A percentile compares a stretch with the other conserved stretches of the same genome.
These are phyloP conservation scores for Coemansia sp. DNA, from an alignment of 192 early-diverging fungal species.

Conservation along the genomic window DNA sequence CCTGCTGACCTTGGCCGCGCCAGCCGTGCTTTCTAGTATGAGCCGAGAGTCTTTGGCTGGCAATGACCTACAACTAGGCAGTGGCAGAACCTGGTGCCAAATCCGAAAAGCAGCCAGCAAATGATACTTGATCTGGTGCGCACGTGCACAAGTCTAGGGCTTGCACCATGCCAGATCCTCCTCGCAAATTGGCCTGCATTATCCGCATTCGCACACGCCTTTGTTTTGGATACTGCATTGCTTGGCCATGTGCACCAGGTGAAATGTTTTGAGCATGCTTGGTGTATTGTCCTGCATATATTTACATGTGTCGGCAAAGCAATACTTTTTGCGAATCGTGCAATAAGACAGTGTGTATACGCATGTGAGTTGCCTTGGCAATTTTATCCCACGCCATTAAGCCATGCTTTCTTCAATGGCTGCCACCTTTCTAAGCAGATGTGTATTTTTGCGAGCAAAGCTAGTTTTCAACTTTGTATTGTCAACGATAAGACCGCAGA, in stretches of 20 bases:
- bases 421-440: too few species aligned
- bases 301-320: not conserved
- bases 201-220: not conserved
- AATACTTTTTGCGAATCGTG: too few species aligned
- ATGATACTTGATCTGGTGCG: not conserved
- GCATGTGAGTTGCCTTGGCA: not conserved
- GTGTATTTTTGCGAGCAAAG: too few species aligned
- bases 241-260: not conserved
- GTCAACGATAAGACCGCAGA: too few species aligned
- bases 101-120: not conserved
- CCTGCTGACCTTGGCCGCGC: not conserved
- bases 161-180: not conserved
- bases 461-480: too few species aligned
- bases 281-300: too few species aligned
- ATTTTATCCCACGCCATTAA: not conserved
- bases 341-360: not conserved
- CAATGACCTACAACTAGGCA: not conserved
- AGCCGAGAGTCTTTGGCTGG: not conserved
- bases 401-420: not conserved
- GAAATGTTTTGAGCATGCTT: too few species aligned
- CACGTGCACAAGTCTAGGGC: constrained; percentile 12
- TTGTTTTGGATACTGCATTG: not conserved
- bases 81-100: not conserved
- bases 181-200: not conserved
- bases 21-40: not conserved